phyloP scores from a whole-genome alignment of 2,329 filamentous ascomycete species.

The Fusarium pilosicola region DNA sequence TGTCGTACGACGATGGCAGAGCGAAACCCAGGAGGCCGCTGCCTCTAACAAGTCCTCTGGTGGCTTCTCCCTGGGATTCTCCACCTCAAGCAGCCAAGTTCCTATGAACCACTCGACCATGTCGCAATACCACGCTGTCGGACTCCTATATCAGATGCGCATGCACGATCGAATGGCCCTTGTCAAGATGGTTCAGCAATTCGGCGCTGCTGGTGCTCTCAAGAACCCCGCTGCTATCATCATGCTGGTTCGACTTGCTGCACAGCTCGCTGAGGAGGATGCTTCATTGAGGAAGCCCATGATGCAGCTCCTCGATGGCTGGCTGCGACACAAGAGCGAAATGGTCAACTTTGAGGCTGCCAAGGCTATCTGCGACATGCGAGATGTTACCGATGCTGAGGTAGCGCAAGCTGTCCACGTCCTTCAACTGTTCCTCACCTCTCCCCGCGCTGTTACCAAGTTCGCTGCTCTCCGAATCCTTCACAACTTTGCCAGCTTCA shows the following conservation, averaged over 20 bases:
- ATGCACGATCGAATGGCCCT: conserved; percentile 97
- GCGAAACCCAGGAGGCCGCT: conserved; percentile 96
- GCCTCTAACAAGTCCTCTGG: conserved; percentile 88
- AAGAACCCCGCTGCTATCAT: conserved; percentile 95
- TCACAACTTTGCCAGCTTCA: conserved; percentile 96
- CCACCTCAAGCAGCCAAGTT: conserved; percentile 77
- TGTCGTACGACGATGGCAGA: conserved; percentile 97
- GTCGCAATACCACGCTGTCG: conserved; percentile 98
- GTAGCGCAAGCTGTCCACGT: conserved; percentile 93
- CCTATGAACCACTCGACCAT: conserved; percentile 95
- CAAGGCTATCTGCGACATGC: conserved; percentile 96
- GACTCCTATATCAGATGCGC: conserved; percentile 96
- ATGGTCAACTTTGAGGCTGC: conserved; percentile 99
- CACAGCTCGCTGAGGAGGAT: conserved; percentile 95
- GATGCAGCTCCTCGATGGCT: conserved; percentile 96
- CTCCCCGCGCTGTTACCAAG: conserved; percentile 94
- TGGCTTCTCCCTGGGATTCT: conserved; percentile 91
- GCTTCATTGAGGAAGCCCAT: conserved; percentile 89
- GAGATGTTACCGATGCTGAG: conserved; percentile 91
- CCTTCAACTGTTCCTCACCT: conserved; percentile 95
- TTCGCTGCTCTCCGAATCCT: conserved; percentile 97
- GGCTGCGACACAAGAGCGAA: conserved; percentile 98
- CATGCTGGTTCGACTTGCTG: conserved; percentile 90
- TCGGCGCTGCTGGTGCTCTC: conserved; percentile 87
- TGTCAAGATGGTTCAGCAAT: conserved; percentile 99